These are phyloP conservation scores for Alternaria viburni DNA, from an alignment of 2,329 filamentous ascomycete genomes.

Conservation along the genomic window DNA sequence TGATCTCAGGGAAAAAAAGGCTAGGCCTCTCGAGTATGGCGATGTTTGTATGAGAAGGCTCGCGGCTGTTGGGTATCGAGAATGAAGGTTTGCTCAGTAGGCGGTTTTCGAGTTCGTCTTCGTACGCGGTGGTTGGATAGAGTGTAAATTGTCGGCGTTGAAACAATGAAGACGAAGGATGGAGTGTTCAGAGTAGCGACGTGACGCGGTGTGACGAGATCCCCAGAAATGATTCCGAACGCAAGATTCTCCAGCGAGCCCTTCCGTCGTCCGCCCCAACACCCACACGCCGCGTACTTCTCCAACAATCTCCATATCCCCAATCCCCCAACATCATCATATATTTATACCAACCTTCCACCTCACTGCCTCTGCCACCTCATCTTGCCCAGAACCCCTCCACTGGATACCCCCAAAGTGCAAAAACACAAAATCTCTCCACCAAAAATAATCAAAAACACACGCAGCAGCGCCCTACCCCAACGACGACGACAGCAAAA, in stretches of 20 bases:
- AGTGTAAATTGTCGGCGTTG: not conserved
- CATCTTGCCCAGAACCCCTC: not conserved
- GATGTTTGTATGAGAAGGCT: not conserved
- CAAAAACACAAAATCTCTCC: no score
- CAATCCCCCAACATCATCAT: not conserved
- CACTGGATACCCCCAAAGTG: not conserved
- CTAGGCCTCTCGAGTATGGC: no score
- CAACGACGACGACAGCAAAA: not conserved
- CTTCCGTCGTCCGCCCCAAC: not conserved
- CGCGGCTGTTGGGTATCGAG: not conserved
- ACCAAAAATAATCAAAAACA: no score
- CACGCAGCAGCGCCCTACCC: not conserved
- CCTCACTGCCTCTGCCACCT: not conserved
- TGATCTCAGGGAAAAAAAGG: not conserved
- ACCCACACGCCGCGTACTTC: not conserved
- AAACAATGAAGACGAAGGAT: not conserved
- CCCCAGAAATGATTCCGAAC: no score
- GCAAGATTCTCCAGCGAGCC: not conserved
- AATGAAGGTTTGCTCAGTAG: not conserved
- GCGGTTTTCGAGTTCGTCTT: not conserved
- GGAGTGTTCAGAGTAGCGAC: not conserved
- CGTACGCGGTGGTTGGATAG: fast-evolving
- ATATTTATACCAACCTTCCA: not conserved
- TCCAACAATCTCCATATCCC: not conserved
- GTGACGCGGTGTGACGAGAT: no score